Evolutionary conservation across 257 asterid genomes (phyloP).

Genomic region (Petrea volubilis): DNA sequence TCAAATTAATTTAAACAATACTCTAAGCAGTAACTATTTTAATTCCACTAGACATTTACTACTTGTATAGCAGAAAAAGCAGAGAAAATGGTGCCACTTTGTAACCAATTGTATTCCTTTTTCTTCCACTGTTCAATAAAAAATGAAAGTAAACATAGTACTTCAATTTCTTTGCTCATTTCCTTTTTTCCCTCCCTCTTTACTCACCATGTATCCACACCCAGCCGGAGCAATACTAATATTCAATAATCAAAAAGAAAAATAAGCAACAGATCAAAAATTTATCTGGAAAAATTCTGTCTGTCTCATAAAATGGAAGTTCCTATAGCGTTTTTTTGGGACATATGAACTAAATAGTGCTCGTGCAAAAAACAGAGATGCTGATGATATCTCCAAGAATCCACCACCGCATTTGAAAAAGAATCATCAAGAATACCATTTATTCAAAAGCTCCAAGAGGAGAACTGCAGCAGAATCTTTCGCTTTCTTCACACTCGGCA

Average conservation of each 20-base stretch:
- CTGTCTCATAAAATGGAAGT: conserved; percentile 6
- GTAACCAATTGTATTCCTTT: neutral
- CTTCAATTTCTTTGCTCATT: too few species aligned
- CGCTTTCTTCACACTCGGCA: conserved; percentile 99
- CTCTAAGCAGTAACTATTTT: too few species aligned
- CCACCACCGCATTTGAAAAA: neutral
- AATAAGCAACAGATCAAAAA: conserved; percentile 4
- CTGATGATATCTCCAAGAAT: conserved; percentile 13
- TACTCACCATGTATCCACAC: conserved; percentile 30
- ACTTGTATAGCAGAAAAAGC: neutral
- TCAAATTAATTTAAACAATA: too few species aligned
- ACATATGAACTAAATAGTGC: neutral
- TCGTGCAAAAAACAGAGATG: neutral
- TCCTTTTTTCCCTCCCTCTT: neutral
- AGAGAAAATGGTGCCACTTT: neutral
- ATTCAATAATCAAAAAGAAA: neutral
- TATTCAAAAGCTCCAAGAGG: conserved; percentile 74
- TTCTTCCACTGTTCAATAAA: neutral
- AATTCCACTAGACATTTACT: too few species aligned
- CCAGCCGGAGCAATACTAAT: neutral
- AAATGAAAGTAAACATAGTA: too few species aligned
- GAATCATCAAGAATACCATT: conserved; percentile 52
- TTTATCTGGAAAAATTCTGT: conserved; percentile 3
- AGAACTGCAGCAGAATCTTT: conserved; percentile 95
- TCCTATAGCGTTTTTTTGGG: conserved; percentile 5